These are phyloP conservation scores for Cytospora chrysosperma DNA, from an alignment of 2,329 filamentous ascomycete species.

Conservation along the genomic window DNA sequence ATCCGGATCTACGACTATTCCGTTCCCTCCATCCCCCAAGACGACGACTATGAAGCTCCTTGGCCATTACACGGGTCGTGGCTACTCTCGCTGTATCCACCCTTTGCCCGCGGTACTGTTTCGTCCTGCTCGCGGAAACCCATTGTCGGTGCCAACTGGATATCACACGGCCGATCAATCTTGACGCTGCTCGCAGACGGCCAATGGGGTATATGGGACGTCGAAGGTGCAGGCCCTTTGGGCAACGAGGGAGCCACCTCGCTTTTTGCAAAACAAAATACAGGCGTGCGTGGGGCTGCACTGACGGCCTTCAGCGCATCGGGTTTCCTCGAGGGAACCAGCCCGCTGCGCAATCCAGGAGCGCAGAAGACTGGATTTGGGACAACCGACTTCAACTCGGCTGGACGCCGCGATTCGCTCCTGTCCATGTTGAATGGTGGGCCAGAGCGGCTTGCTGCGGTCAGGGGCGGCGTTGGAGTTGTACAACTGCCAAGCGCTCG, in stretches of 20 bases:
- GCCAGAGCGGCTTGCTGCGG: constrained; percentile 50
- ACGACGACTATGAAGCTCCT: constrained; percentile 49
- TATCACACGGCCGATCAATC: constrained; percentile 58
- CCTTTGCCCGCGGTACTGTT: constrained; percentile 49
- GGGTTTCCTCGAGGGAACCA: constrained; percentile 61
- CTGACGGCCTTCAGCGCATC: constrained; percentile 57
- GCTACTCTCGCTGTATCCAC: constrained; percentile 61
- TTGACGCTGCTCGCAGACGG: constrained; percentile 60
- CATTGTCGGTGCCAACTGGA: constrained; percentile 63
- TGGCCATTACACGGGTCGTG: constrained; percentile 61
- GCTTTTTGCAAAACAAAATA: constrained; percentile 49
- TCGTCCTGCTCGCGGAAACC: constrained; percentile 50
- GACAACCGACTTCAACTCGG: constrained; percentile 24
- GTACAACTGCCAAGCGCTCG: constrained; percentile 42
- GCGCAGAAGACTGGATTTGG: constrained; percentile 35
- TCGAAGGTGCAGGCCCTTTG: constrained; percentile 56
- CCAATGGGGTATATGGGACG: constrained; percentile 68
- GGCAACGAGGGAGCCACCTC: constrained; percentile 35
- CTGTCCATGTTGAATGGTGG: constrained; percentile 42
- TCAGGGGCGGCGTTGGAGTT: constrained; percentile 54
- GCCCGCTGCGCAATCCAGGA: constrained; percentile 48
- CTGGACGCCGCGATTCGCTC: constrained; percentile 20
- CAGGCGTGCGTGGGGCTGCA: constrained; percentile 56
- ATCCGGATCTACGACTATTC: constrained; percentile 64
- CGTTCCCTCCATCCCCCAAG: constrained; percentile 49